A percentile compares a stretch with the other conserved stretches of the same genome.
Evolutionary conservation across 257 asterid species (phyloP).

Genomic region (Solanum rostratum): DNA sequence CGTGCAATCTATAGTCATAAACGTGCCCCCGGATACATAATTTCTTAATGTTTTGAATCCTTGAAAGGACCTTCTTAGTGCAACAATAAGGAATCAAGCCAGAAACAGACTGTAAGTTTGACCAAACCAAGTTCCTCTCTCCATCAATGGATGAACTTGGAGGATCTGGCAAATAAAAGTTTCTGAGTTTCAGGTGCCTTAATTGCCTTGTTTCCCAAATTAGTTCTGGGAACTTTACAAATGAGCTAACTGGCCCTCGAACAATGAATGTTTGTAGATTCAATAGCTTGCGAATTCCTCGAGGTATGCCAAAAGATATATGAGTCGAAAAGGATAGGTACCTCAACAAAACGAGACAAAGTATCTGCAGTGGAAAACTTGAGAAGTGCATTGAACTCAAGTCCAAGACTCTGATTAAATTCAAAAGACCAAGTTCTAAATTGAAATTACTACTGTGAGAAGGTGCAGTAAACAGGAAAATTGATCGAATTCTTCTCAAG

Average conservation of each 20-base stretch:
- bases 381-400: background rate
- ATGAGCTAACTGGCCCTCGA: background rate
- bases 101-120: background rate
- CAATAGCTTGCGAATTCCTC: background rate
- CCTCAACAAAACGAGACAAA: background rate
- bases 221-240: background rate
- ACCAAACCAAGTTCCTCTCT: background rate
- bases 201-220: background rate
- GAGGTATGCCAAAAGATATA: background rate
- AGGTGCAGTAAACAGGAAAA: background rate
- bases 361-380: background rate
- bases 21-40: background rate
- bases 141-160: background rate
- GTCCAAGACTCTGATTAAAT: background rate
- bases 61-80: background rate
- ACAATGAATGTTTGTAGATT: background rate
- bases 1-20: background rate
- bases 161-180: background rate
- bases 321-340: background rate
- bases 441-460: background rate
- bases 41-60: background rate
- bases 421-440: background rate
- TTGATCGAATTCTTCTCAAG: background rate
- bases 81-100: background rate
- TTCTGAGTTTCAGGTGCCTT: background rate